Percentiles rank a stretch among this genome's conserved stretches.
These are phyloP conservation scores for Xanthoconium stramineum DNA, from an alignment of 768 basidiomycete species.

Conservation along the genomic window DNA sequence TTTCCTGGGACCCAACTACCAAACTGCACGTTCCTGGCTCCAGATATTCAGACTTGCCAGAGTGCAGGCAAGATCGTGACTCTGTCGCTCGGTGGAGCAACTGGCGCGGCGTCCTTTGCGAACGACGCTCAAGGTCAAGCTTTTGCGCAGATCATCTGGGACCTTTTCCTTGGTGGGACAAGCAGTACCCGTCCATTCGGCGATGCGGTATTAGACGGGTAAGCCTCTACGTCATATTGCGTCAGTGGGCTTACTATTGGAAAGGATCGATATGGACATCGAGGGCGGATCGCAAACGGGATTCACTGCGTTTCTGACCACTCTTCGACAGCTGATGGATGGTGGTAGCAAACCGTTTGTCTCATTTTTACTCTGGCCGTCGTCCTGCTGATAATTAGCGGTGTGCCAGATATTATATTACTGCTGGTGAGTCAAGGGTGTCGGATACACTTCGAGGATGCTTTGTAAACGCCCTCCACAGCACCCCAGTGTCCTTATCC, in stretches of 20 bases:
- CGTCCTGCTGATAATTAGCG: neutral
- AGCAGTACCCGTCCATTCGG: constrained; percentile 70
- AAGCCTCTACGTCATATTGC: neutral
- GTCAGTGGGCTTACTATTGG: neutral
- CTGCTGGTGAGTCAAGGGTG: constrained; percentile 28
- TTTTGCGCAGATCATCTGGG: constrained; percentile 69
- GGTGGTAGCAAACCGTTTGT: constrained; percentile 27
- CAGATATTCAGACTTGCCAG: constrained; percentile 65
- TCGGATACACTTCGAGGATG: neutral
- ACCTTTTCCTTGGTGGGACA: constrained; percentile 63
- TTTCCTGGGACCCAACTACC: constrained; percentile 63
- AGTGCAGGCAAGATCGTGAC: constrained; percentile 60
- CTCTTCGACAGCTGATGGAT: constrained; percentile 30
- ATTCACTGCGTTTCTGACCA: constrained; percentile 31
- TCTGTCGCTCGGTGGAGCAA: constrained; percentile 60
- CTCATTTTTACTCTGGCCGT: neutral
- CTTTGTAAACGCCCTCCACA: neutral
- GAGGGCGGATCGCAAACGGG: constrained; percentile 40
- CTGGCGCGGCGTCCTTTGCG: constrained; percentile 58
- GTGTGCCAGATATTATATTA: constrained; percentile 39
- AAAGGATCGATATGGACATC: constrained; percentile 45
- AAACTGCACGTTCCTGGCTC: constrained; percentile 58
- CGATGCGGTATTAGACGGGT: constrained; percentile 70
- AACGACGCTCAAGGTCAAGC: constrained; percentile 53
- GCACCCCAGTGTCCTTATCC: constrained; percentile 49